A percentile compares a stretch with the other conserved stretches of the same genome.
Conservation (phyloP, 768 basidiomycete genomes). For the Tylopilus cervinicoccineus region DNA sequence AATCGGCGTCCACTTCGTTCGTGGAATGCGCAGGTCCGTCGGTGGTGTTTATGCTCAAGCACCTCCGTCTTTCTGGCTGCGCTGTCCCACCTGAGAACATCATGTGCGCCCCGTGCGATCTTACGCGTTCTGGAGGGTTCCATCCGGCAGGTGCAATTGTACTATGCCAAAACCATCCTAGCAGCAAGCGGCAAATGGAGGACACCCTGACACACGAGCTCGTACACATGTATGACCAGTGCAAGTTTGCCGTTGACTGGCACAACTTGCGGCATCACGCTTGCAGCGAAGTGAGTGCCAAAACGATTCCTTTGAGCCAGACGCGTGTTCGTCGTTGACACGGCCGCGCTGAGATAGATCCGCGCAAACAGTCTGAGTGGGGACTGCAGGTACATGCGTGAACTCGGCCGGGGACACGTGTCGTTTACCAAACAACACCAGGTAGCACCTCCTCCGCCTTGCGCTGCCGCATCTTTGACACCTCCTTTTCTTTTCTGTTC, state of each 20-base stretch:
- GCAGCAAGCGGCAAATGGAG: constrained; percentile 85
- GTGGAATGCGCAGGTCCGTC: constrained; percentile 60
- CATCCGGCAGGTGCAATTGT: constrained; percentile 76
- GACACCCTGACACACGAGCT: constrained; percentile 92
- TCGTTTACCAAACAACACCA: constrained; percentile 93
- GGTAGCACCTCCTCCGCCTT: constrained; percentile 39
- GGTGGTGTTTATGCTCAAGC: constrained; percentile 88
- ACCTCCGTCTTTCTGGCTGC: constrained; percentile 73
- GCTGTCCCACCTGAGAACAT: constrained; percentile 69
- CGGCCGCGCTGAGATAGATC: constrained; percentile 55
- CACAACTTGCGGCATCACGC: constrained; percentile 88
- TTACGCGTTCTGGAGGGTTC: constrained; percentile 76
- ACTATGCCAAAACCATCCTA: constrained; percentile 82
- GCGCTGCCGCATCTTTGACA: constrained; percentile 11
- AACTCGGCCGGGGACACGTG: constrained; percentile 71
- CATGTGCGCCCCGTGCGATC: constrained; percentile 81
- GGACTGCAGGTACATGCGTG: constrained; percentile 85
- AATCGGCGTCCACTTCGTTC: constrained; percentile 7
- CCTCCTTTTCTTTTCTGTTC: not conserved
- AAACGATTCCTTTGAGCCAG: not conserved
- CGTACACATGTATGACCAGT: constrained; percentile 93
- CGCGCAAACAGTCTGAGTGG: constrained; percentile 92
- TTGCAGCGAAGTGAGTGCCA: constrained; percentile 81
- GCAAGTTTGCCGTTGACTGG: constrained; percentile 94
- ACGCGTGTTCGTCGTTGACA: not conserved